phyloP scores from a whole-genome alignment of 495 filamentous ascomycete genomes.

The Hyaloscypha hepaticicola region DNA sequence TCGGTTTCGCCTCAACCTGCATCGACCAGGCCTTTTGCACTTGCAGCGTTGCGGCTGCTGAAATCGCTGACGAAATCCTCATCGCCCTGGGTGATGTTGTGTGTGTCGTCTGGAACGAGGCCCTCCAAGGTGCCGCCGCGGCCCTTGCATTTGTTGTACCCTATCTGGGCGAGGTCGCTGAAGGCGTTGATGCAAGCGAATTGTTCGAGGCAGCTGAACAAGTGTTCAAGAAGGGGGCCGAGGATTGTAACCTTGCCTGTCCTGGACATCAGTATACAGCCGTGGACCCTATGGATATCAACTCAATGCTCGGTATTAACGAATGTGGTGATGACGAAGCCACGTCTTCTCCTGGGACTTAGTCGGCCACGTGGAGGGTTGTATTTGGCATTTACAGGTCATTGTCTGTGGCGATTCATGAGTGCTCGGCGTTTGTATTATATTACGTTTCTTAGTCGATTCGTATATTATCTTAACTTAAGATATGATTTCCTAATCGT shows the following conservation, averaged over 20 bases:
- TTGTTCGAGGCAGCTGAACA: neutral
- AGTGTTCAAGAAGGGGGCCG: neutral
- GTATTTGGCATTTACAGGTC: too few species aligned
- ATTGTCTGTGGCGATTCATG: too few species aligned
- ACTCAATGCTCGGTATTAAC: neutral
- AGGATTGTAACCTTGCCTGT: constrained; percentile 4
- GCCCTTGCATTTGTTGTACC: neutral
- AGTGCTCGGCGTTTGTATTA: too few species aligned
- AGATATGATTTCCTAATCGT: too few species aligned
- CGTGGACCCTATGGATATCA: neutral
- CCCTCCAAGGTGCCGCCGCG: constrained; percentile 2
- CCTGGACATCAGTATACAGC: constrained; percentile 6
- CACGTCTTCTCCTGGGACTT: too few species aligned
- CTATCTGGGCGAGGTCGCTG: neutral
- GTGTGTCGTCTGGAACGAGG: constrained; percentile 4
- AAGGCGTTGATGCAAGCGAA: constrained; percentile 1
- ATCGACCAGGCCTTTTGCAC: neutral
- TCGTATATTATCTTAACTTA: too few species aligned
- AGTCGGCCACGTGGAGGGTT: too few species aligned
- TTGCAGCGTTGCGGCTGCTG: neutral
- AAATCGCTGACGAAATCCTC: neutral
- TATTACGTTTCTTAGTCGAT: too few species aligned
- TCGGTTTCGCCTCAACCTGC: constrained; percentile 3
- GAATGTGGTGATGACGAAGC: too few species aligned
- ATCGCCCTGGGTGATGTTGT: neutral